Percentiles rank a stretch among this genome's conserved stretches.
These are phyloP conservation scores for Nannochloropsis gaditana DNA, from an alignment of 108 stramenopile species.

Conservation along the genomic window DNA sequence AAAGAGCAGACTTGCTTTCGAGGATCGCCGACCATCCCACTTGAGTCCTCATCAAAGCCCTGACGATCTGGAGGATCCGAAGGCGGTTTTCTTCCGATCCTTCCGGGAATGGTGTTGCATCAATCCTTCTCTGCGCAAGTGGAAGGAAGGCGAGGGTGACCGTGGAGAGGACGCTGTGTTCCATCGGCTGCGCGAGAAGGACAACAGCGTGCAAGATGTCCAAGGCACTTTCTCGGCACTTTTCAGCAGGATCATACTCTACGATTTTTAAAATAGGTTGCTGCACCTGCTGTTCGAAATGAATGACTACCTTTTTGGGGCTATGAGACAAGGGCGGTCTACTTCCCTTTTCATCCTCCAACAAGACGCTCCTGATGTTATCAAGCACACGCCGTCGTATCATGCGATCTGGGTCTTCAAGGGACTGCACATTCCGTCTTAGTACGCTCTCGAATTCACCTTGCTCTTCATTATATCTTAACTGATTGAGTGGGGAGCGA, in stretches of 20 bases:
- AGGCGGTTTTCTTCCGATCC: neutral
- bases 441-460: neutral
- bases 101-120: conserved; percentile 1
- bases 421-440: neutral
- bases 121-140: neutral
- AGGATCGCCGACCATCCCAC: neutral
- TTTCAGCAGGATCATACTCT: neutral
- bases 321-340: neutral
- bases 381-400: conserved; percentile 11
- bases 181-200: neutral
- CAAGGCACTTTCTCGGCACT: neutral
- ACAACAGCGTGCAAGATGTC: neutral
- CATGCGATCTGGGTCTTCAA: neutral
- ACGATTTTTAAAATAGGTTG: neutral
- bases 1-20: neutral
- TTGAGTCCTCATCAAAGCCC: neutral
- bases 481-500: too few relatives aligned
- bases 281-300: neutral
- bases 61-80: neutral
- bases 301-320: neutral
- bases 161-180: neutral
- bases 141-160: neutral
- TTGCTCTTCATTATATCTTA: neutral
- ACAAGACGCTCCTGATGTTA: neutral
- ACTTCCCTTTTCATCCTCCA: neutral